Conservation (phyloP, 495 filamentous ascomycete species). For the Copromyces sp. region DNA sequence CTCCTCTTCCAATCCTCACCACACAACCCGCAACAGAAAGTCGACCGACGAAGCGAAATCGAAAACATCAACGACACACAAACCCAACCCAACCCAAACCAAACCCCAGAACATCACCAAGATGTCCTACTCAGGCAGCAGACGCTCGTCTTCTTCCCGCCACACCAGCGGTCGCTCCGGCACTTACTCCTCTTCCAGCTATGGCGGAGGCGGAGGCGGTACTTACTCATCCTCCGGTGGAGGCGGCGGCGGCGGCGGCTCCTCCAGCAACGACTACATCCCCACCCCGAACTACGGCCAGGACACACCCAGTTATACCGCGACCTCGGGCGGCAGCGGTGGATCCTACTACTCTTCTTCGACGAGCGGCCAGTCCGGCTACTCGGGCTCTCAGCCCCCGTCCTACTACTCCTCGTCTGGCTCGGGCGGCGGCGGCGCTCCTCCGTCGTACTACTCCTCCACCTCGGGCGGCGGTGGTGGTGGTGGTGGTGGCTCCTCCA, state of each 20-base stretch:
- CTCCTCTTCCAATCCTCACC: background rate
- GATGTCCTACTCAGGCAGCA: background rate
- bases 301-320: background rate
- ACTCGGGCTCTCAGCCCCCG: background rate
- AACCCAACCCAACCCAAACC: background rate
- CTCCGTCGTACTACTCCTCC: background rate
- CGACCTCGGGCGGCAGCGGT: background rate
- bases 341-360: background rate
- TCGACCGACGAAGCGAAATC: background rate
- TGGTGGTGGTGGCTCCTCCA: background rate
- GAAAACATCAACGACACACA: background rate
- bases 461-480: background rate
- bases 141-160: background rate
- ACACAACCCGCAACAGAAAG: background rate
- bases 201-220: background rate
- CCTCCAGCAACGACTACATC: background rate
- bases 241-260: background rate
- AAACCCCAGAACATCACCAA: background rate
- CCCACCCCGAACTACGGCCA: background rate
- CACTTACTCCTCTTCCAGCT: background rate
- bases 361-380: background rate
- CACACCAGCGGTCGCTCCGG: background rate
- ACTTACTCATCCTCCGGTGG: background rate
- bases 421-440: background rate
- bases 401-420: background rate